Evolutionary conservation across 352 stramenopile genomes (phyloP), one percentile per base, ranked within the genome.

Genomic region (Phytophthora pinifolia): DNA sequence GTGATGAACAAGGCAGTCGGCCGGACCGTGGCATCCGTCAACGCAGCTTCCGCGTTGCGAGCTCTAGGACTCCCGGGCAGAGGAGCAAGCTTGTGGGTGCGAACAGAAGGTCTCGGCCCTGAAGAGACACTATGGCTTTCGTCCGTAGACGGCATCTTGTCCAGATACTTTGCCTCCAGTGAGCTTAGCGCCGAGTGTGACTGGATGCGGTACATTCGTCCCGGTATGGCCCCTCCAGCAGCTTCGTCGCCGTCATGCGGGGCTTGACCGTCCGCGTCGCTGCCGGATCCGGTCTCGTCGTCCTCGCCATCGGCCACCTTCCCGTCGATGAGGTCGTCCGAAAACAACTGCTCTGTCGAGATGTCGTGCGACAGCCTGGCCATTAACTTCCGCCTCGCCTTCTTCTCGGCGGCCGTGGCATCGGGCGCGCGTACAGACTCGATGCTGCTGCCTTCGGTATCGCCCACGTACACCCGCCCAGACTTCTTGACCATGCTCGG

Each of bases 321-420:
- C 44, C 65, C 72, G 49, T 86, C 74, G 27, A 86, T 83, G 7
- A 88, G 65, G 6, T 83, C 64, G 22, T 88, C 77, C 4, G 65
- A 74, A 44, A 88, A 72, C 47, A 88, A 66, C 48, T 88, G 77
- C 58, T 88, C 76, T 13, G 74, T 88, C 25, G 77, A 86, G 34
- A 88, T 88, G 36, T 88, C 77, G 48, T 88, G 70, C 43, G 72
- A 85, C 17, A 85, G 59, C 22, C 59, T 62, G 31, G 47, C 14
- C 25, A 65, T 36, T 14, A 62, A 13, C 31, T 59, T 64, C 36
- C 57, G 38, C 46, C 48, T 49, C 13, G 57, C 50, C 27, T 61
- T 62, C 35, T 56, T 51, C 17, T 64, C 51, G 3, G 58, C 32
- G 20, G 49, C 46, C 39, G 36, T 49, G 27, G 47, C 9, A 30